These are phyloP conservation scores for Phialophora chinensis DNA, from an alignment of 2,329 filamentous ascomycete species.

Conservation along the genomic window DNA sequence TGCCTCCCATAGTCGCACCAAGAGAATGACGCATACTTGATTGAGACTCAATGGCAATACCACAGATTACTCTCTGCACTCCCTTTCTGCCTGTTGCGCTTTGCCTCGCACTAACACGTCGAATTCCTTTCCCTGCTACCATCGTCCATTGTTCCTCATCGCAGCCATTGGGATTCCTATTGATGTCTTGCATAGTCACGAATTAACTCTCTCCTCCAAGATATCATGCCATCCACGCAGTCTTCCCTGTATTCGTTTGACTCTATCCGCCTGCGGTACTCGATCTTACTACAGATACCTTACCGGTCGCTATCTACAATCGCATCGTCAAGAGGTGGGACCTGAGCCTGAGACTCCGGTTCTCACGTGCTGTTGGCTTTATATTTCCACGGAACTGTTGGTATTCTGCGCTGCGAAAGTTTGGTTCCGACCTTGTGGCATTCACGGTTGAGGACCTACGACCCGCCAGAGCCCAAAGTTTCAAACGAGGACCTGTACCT, in stretches of 20 bases:
- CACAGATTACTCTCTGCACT: slow-evolving; percentile 18
- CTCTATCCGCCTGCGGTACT: neutral
- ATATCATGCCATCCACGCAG: neutral
- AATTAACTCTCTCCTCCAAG: neutral
- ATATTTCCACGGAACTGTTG: neutral
- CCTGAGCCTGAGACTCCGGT: neutral
- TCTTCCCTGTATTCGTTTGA: neutral
- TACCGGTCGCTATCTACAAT: neutral
- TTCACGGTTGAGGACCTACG: neutral
- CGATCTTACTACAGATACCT: neutral
- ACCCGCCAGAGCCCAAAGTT: neutral
- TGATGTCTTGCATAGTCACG: neutral
- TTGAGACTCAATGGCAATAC: neutral
- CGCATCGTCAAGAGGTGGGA: neutral
- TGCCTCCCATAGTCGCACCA: slow-evolving; percentile 24
- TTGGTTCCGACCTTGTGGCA: neutral
- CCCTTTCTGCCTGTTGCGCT: slow-evolving; percentile 16
- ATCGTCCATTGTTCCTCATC: neutral
- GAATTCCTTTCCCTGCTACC: neutral
- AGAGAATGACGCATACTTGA: slow-evolving; percentile 26
- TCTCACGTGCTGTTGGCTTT: neutral
- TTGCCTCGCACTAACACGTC: slow-evolving; percentile 3
- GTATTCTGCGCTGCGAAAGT: neutral
- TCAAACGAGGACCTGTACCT: neutral
- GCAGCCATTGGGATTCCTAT: neutral